These are phyloP conservation scores for Rhizomucor pusillus DNA, from an alignment of 371 early-diverging fungal genomes.

Conservation along the genomic window DNA sequence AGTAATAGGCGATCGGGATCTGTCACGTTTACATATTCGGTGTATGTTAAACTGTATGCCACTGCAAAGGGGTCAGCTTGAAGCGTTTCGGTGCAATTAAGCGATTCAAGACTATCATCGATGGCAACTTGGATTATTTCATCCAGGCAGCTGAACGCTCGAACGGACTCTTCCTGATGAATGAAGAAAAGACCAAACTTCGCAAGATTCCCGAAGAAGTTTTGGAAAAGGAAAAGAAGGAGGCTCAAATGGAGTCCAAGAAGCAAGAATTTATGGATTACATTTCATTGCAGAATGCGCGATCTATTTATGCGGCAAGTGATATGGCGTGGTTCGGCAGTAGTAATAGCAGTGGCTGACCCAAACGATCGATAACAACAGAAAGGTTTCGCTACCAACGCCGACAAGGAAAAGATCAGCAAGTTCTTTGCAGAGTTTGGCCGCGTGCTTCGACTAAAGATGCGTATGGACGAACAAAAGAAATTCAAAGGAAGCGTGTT, in stretches of 20 bases:
- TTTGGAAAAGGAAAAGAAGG: constrained; percentile 11
- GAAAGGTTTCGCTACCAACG: constrained; percentile 37
- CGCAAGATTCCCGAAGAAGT: constrained; percentile 15
- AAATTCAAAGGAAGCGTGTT: constrained; percentile 40
- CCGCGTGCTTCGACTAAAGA: constrained; percentile 31
- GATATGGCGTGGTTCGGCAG: neutral
- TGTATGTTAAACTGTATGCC: neutral
- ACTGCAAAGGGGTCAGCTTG: constrained; percentile 37
- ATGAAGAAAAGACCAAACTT: constrained; percentile 40
- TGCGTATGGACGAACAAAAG: constrained; percentile 34
- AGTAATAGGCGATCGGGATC: constrained; percentile 2
- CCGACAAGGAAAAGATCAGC: constrained; percentile 21
- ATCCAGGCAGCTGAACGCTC: constrained; percentile 25
- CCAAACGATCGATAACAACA: neutral
- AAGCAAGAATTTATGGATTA: constrained; percentile 8
- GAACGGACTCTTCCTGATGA: constrained; percentile 27
- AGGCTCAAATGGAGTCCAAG: constrained; percentile 2
- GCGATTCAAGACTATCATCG: constrained; percentile 37
- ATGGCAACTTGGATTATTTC: constrained; percentile 30
- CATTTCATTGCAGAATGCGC: constrained; percentile 20
- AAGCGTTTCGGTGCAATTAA: constrained; percentile 40
- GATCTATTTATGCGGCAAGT: constrained; percentile 47
- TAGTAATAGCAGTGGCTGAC: too few species aligned
- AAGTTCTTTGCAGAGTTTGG: constrained; percentile 34
- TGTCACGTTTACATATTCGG: neutral